Evolutionary conservation across 2,329 filamentous ascomycete species (phyloP).

Genomic region (Bipolaris oryzae): DNA sequence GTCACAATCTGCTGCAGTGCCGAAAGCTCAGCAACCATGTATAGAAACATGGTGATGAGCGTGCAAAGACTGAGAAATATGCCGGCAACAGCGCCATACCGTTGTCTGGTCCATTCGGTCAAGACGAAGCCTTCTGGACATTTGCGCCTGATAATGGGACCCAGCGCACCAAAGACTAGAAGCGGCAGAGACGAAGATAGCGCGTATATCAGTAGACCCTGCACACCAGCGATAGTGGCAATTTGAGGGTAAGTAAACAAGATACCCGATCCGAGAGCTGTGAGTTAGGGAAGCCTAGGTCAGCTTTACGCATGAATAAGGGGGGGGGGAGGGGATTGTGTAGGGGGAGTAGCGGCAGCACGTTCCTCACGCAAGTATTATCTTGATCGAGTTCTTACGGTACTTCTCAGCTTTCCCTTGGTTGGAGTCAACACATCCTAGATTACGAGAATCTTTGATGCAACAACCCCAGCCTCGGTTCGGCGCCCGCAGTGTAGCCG

Average conservation of each 20-base stretch:
- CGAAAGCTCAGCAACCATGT: slow-evolving; percentile 85
- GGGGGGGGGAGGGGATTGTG: slow-evolving; percentile 37
- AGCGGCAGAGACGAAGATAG: slow-evolving; percentile 74
- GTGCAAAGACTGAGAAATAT: slow-evolving; percentile 79
- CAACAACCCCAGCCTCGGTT: slow-evolving; percentile 50
- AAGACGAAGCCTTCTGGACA: slow-evolving; percentile 84
- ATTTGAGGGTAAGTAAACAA: slow-evolving; percentile 83
- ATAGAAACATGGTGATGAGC: slow-evolving; percentile 80
- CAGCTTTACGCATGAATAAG: slow-evolving; percentile 32
- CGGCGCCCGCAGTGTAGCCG: slow-evolving; percentile 84
- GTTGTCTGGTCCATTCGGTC: slow-evolving; percentile 81
- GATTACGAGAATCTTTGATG: slow-evolving; percentile 8
- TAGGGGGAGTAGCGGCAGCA: slow-evolving; percentile 77
- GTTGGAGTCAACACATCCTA: slow-evolving; percentile 13
- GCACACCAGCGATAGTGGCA: slow-evolving; percentile 77
- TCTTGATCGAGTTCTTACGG: slow-evolving; percentile 97
- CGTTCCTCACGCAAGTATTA: slow-evolving; percentile 99
- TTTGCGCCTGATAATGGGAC: slow-evolving; percentile 77
- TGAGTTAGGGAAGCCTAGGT: slow-evolving; percentile 39
- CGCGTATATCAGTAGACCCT: slow-evolving; percentile 78
- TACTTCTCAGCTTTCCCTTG: slow-evolving; percentile 85
- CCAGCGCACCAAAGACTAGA: slow-evolving; percentile 74
- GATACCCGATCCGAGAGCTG: slow-evolving; percentile 83
- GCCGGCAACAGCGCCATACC: slow-evolving; percentile 72
- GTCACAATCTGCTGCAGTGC: slow-evolving; percentile 79